phyloP scores from a whole-genome alignment of 106 monocot genomes.

The Hemerocallis citrina region DNA sequence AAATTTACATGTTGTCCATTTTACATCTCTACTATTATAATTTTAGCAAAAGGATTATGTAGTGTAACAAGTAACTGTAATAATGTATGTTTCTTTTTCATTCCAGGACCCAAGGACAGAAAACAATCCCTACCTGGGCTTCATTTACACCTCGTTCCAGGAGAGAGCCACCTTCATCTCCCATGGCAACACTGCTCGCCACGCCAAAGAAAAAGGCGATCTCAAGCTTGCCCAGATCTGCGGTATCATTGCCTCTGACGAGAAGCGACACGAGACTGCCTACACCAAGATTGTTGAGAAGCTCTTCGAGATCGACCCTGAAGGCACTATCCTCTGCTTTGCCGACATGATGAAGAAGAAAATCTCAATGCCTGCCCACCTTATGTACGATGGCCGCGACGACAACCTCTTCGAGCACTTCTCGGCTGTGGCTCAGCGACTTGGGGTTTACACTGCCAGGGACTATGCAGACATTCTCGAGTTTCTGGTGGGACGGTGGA shows the following conservation, averaged over 20 bases:
- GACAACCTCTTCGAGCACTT: conserved; percentile 48
- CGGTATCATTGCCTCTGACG: conserved; percentile 50
- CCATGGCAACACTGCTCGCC: conserved; percentile 57
- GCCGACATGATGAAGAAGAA: conserved; percentile 68
- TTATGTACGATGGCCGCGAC: conserved; percentile 49
- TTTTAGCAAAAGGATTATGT: no score
- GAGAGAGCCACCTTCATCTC: conserved; percentile 64
- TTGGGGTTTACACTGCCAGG: conserved; percentile 48
- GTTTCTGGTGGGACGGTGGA: conserved; percentile 47
- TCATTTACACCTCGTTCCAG: conserved; percentile 58
- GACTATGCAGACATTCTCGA: conserved; percentile 57
- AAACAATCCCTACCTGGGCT: conserved; percentile 55
- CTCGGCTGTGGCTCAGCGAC: conserved; percentile 37
- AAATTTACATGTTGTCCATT: no score
- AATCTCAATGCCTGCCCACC: conserved; percentile 55
- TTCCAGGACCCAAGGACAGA: conserved; percentile 57
- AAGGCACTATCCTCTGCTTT: conserved; percentile 40
- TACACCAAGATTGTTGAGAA: conserved; percentile 59
- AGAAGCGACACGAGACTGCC: conserved; percentile 64
- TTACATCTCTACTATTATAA: no score
- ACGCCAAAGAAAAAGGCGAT: conserved; percentile 50
- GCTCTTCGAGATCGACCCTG: conserved; percentile 51
- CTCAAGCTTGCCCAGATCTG: conserved; percentile 51
- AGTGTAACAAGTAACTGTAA: no score
- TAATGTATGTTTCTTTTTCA: not conserved